These are phyloP conservation scores for Metschnikowia koreensis DNA, from an alignment of 805 yeast genomes.

Conservation along the genomic window DNA sequence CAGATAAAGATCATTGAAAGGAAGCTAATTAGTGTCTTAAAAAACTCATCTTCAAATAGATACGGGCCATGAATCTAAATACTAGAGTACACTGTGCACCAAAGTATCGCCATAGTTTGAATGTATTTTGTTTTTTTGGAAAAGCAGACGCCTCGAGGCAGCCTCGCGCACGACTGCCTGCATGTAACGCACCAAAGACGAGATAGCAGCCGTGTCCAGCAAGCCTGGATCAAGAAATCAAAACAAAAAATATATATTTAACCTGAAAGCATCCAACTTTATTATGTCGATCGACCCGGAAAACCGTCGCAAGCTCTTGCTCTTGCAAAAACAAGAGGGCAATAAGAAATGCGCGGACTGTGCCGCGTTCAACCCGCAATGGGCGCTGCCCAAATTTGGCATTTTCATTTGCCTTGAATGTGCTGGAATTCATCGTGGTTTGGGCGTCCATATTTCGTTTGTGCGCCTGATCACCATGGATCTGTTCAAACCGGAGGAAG, in stretches of 20 bases:
- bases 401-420: constrained; percentile 96
- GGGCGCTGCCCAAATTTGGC: constrained; percentile 99
- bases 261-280: not conserved
- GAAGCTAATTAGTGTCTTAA: too few relatives aligned
- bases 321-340: constrained; percentile 75
- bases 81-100: too few relatives aligned
- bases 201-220: not conserved
- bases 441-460: constrained; percentile 96
- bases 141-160: too few relatives aligned
- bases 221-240: too few relatives aligned
- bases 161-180: too few relatives aligned
- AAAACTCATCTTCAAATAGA: too few relatives aligned
- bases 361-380: constrained; percentile 93
- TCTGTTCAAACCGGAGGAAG: constrained; percentile 92
- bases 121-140: too few relatives aligned
- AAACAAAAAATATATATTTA: not conserved
- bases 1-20: too few relatives aligned
- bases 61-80: too few relatives aligned
- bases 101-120: too few relatives aligned
- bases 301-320: constrained; percentile 71
- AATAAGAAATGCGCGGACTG: constrained; percentile 94
- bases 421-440: constrained; percentile 93
- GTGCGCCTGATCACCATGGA: constrained; percentile 98
- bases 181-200: too few relatives aligned
- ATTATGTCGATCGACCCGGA: constrained; percentile 86